phyloP scores from a whole-genome alignment of 2,329 filamentous ascomycete genomes.

The Hypoxylon rubiginosum region DNA sequence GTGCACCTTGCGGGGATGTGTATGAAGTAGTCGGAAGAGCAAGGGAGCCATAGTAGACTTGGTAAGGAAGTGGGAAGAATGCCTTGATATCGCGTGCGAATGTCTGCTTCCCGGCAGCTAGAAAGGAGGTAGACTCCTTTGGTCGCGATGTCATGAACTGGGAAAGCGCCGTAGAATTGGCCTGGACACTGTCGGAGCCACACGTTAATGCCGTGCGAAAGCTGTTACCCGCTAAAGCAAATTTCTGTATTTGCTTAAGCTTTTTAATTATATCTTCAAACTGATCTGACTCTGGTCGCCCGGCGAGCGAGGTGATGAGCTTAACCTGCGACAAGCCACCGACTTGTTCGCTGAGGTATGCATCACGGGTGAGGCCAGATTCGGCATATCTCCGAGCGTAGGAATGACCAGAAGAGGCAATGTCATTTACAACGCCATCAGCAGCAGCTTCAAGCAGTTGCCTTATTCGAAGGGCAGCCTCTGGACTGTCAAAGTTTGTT shows the following conservation, averaged over 20 bases:
- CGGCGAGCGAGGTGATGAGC: conserved; percentile 82
- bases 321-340: conserved; percentile 91
- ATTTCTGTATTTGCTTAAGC: conserved; percentile 85
- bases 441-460: conserved; percentile 89
- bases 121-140: conserved; percentile 56
- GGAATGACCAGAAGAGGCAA: conserved; percentile 89
- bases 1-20: conserved; percentile 78
- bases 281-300: conserved; percentile 75
- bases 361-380: conserved; percentile 79
- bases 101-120: conserved; percentile 50
- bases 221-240: conserved; percentile 77
- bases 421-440: conserved; percentile 90
- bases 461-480: conserved; percentile 84
- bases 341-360: conserved; percentile 85
- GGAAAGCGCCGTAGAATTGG: conserved; percentile 78
- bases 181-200: conserved; percentile 76
- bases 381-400: conserved; percentile 89
- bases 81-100: conserved; percentile 73
- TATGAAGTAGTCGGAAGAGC: conserved; percentile 89
- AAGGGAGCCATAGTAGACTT: conserved; percentile 93
- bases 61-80: conserved; percentile 95
- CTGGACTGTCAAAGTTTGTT: conserved; percentile 88
- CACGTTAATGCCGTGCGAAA: conserved; percentile 90
- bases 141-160: conserved; percentile 77
- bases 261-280: conserved; percentile 83